Percentiles rank a stretch among this genome's conserved stretches.
Evolutionary conservation across 148 eudicot species (phyloP).

Genomic region (Nepenthes mirabilis): DNA sequence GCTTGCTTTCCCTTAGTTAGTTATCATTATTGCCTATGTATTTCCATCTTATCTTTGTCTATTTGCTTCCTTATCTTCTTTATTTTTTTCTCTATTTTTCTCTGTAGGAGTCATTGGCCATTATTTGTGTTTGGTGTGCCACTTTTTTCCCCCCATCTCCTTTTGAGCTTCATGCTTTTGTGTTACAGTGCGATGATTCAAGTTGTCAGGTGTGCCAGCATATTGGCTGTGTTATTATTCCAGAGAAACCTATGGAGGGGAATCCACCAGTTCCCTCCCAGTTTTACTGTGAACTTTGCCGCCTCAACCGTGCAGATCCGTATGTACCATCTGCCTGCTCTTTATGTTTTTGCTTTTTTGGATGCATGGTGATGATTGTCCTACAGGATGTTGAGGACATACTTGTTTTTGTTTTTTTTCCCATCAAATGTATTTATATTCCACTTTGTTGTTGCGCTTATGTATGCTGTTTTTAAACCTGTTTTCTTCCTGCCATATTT

Average conservation of each 20-base stretch:
- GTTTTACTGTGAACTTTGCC: conserved; percentile 65
- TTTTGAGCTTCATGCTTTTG: conserved; percentile 7
- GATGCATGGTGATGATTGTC: neutral
- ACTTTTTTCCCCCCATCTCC: neutral
- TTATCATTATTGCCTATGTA: too few relatives aligned
- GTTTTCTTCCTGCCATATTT: too few relatives aligned
- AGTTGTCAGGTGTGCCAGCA: conserved; percentile 65
- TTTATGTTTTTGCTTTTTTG: neutral
- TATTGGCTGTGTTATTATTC: conserved; percentile 47
- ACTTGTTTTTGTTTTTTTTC: too few relatives aligned
- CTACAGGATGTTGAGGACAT: neutral
- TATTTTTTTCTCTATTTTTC: too few relatives aligned
- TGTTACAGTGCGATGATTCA: conserved; percentile 53
- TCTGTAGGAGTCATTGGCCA: too few relatives aligned
- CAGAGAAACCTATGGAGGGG: conserved; percentile 60
- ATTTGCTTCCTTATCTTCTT: too few relatives aligned
- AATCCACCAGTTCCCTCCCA: conserved; percentile 25
- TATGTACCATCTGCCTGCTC: conserved; percentile 20
- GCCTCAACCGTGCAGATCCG: conserved; percentile 68
- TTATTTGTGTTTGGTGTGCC: neutral
- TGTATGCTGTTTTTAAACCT: too few relatives aligned
- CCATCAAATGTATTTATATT: too few relatives aligned
- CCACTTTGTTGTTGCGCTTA: too few relatives aligned
- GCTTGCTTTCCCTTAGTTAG: too few relatives aligned
- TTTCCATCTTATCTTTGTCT: too few relatives aligned